Evolutionary conservation across 768 basidiomycete species (phyloP), one percentile per base, ranked within the genome.

Genomic region (Pleurotus eryngii): DNA sequence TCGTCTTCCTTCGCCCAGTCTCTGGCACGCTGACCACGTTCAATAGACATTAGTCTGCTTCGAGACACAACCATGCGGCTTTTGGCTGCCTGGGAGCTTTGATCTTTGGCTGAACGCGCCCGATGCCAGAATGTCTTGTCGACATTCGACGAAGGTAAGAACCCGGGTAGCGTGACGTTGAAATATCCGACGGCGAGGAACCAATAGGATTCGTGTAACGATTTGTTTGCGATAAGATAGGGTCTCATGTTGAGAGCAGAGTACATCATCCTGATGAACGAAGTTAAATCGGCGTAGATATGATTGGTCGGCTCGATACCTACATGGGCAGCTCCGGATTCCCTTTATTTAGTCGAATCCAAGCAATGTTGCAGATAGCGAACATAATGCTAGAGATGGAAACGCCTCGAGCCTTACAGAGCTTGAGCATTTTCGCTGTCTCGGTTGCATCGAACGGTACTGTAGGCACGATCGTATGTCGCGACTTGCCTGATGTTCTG

Each of bases 131-230:
- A 89, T 0, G 76, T 79, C 26, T 74, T 58, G 2, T 72, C 64
- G 24, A 78, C 61, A 37, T 79, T 71, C 7, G 64, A 63, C 12
- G 63, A 56, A n/a, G 87, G 85, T 22, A 89, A 64, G 72, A 92
- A 90, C 17, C 79, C 75, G 0, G 92, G 90, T 6, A 95, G 82
- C 56, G 92, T 73, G 62, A 95, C 78, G 70, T 92, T 92, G 77
- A 88, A 90, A 72, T 89, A 90, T 3, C 87, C 85, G 56, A 90
- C 83, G n/a, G 87, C 83, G 35, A 92, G 77, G 74, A 86, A 90
- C 85, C 88, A 91, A 73, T 89, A 90, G 9, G 89, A 91, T 59
- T 81, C 78, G 61, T 79, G 74, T 17, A 75, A 65, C 2, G 76
- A 65, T 50, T 73, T 76, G 55, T 74, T 72, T 24, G 72, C 71